These are phyloP conservation scores for Oryza brachyantha DNA, from an alignment of 176 grass and related monocot species.

Conservation along the genomic window DNA sequence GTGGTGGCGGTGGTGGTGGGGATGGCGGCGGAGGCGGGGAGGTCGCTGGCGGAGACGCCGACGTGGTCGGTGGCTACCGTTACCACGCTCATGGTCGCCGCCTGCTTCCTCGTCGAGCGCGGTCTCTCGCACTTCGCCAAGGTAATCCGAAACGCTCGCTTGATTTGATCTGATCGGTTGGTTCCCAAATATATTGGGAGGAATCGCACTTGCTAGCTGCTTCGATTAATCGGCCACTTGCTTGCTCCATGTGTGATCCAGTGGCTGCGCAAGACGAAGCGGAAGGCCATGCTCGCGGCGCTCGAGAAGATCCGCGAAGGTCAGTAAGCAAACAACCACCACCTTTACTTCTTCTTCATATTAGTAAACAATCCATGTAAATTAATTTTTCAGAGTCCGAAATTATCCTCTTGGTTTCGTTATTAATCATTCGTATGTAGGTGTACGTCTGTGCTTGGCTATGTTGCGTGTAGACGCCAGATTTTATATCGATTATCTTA, in stretches of 20 bases:
- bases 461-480: too few species aligned
- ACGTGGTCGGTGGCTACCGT: constrained; percentile 98
- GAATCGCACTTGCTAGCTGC: background rate
- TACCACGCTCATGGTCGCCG: constrained; percentile 83
- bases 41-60: constrained; percentile 96
- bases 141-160: background rate
- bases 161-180: background rate
- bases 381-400: background rate
- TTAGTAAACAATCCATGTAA: background rate
- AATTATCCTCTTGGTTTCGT: background rate
- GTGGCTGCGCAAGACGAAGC: constrained; percentile 92
- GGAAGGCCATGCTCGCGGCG: constrained; percentile 94
- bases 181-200: background rate
- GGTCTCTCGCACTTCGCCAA: constrained; percentile 74
- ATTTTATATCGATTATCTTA: too few species aligned
- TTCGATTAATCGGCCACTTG: background rate
- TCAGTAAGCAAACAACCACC: constrained; percentile 6
- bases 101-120: constrained; percentile 93
- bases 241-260: background rate
- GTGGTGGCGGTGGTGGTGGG: background rate
- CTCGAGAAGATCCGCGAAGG: constrained; percentile 96
- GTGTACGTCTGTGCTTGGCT: too few species aligned
- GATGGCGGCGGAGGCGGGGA: constrained; percentile 38
- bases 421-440: background rate
- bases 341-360: background rate